phyloP scores from a whole-genome alignment of 164 flowering plant species.

The Tetrastigma voinierianum region DNA sequence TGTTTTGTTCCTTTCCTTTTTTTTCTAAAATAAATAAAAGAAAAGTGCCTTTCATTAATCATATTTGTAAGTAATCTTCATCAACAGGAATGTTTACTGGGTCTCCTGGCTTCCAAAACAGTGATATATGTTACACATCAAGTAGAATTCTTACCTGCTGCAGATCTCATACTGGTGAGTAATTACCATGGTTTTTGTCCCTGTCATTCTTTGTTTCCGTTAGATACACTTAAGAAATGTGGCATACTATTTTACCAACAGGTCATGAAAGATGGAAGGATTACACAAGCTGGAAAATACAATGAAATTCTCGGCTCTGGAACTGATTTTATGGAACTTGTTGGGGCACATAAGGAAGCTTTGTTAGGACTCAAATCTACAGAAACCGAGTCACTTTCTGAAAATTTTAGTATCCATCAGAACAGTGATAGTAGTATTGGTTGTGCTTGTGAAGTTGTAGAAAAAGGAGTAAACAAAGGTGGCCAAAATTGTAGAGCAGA shows the following conservation, averaged over 20 bases:
- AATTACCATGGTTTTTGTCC: not conserved
- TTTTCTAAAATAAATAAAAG: not conserved
- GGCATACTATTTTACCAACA: slow-evolving; percentile 19
- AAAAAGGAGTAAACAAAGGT: slow-evolving; percentile 25
- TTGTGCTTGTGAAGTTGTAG: not conserved
- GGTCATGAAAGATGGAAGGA: slow-evolving; percentile 84
- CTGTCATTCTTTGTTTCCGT: not conserved
- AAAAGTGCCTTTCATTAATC: not conserved
- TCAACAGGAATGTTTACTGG: slow-evolving; percentile 62
- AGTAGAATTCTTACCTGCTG: slow-evolving; percentile 72
- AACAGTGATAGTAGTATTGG: slow-evolving; percentile 13
- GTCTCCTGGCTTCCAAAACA: slow-evolving; percentile 54
- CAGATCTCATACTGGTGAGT: slow-evolving; percentile 64
- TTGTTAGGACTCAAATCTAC: slow-evolving; percentile 51
- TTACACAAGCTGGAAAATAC: slow-evolving; percentile 83
- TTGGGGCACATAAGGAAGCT: slow-evolving; percentile 80
- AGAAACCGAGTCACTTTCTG: slow-evolving; percentile 18
- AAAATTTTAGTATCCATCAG: not conserved
- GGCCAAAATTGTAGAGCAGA: slow-evolving; percentile 31
- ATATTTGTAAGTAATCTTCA: not conserved
- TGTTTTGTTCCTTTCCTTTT: not conserved
- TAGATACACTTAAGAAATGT: not conserved
- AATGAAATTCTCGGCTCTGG: slow-evolving; percentile 67
- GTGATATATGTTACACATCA: slow-evolving; percentile 77
- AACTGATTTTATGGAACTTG: slow-evolving; percentile 85